These are phyloP conservation scores for Fusarium xylarioides DNA, from an alignment of 2,329 filamentous ascomycete genomes.

Conservation along the genomic window DNA sequence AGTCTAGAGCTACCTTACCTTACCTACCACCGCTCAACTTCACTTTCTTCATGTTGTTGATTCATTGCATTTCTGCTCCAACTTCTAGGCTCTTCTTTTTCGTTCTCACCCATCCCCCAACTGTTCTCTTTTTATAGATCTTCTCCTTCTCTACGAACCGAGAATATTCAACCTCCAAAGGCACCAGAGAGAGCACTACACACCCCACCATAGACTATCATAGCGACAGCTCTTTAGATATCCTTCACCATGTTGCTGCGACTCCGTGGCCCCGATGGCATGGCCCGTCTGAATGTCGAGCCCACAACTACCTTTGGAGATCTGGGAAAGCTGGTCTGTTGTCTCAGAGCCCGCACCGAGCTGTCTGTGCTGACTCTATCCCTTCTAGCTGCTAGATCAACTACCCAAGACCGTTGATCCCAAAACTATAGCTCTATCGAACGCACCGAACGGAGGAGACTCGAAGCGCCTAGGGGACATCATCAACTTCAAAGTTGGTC, in stretches of 20 bases:
- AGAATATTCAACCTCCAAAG: not conserved
- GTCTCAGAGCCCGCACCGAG: not conserved
- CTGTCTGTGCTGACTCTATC: constrained; percentile 23
- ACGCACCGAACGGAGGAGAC: constrained; percentile 66
- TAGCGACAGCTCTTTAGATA: constrained; percentile 8
- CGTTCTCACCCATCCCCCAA: not conserved
- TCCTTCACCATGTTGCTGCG: constrained; percentile 76
- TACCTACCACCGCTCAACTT: not conserved
- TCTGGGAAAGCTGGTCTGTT: constrained; percentile 63
- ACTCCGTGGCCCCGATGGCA: constrained; percentile 91
- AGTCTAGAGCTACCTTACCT: not conserved
- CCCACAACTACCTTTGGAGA: constrained; percentile 75
- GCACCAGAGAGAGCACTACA: not conserved
- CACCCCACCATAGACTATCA: constrained; percentile 23
- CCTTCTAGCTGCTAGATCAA: constrained; percentile 62
- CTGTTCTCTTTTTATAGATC: not conserved
- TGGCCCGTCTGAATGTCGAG: constrained; percentile 84
- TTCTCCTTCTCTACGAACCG: not conserved
- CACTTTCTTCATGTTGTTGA: constrained; percentile 15
- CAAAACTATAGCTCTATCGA: constrained; percentile 68
- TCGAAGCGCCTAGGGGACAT: constrained; percentile 68
- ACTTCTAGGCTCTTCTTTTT: constrained; percentile 11
- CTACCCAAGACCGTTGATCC: constrained; percentile 71
- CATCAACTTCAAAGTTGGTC: constrained; percentile 61
- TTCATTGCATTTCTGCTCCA: constrained; percentile 35